Evolutionary conservation across 2,329 filamentous ascomycete species (phyloP).

Genomic region (Curvularia verruculosa): DNA sequence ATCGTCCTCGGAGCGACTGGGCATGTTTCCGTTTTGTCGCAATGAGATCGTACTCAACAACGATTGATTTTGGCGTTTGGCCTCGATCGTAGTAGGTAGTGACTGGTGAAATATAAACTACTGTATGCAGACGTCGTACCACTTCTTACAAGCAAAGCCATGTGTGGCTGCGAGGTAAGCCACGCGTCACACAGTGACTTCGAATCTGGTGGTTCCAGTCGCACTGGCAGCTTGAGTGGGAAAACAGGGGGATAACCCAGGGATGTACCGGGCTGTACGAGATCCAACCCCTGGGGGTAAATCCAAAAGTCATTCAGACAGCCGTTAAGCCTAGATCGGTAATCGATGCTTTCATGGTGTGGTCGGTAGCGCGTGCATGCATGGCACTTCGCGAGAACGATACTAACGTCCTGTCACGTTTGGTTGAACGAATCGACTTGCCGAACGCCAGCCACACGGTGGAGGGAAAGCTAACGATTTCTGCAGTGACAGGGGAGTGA

Average conservation of each 20-base stretch:
- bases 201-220: background rate
- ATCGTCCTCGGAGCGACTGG: conserved; percentile 32
- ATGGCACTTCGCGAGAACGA: conserved; percentile 18
- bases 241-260: conserved; percentile 2
- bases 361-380: conserved; percentile 26
- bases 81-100: conserved; percentile 37
- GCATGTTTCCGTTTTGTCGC: conserved; percentile 35
- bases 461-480: conserved; percentile 27
- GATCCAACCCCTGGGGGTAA: conserved; percentile 13
- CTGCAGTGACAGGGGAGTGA: conserved; percentile 25
- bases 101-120: conserved; percentile 33
- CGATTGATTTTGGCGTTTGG: conserved; percentile 22
- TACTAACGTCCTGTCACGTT: conserved; percentile 28
- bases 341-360: conserved; percentile 13
- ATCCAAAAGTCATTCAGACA: conserved; percentile 13
- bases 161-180: conserved; percentile 32
- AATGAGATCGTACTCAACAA: conserved; percentile 23
- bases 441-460: conserved; percentile 27
- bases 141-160: conserved; percentile 23
- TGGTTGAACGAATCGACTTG: conserved; percentile 31
- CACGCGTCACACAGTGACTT: conserved; percentile 3
- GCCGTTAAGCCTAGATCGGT: conserved; percentile 7
- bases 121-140: conserved; percentile 38
- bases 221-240: conserved; percentile 1
- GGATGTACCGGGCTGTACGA: conserved; percentile 6